A percentile compares a stretch with the other conserved stretches of the same genome.
These are phyloP conservation scores for Penicillium herquei DNA, from an alignment of 495 filamentous ascomycete genomes.

Conservation along the genomic window DNA sequence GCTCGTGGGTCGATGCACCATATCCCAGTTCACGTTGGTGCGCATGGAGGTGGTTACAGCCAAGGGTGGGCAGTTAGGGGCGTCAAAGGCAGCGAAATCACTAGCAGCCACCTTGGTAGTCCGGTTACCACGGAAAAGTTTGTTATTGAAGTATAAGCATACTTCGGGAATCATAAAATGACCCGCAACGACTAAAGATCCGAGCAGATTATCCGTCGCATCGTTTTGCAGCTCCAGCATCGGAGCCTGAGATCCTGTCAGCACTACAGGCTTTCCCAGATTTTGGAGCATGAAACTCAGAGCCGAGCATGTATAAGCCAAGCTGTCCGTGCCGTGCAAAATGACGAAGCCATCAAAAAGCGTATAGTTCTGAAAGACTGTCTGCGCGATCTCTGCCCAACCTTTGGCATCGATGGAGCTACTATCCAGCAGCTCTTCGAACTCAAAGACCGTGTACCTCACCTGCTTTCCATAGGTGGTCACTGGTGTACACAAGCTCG, in stretches of 20 bases:
- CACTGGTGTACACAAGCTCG: slow-evolving; percentile 73
- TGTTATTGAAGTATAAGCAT: slow-evolving; percentile 92
- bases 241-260: slow-evolving; percentile 89
- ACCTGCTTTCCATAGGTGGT: slow-evolving; percentile 80
- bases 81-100: slow-evolving; percentile 82
- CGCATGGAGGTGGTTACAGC: slow-evolving; percentile 77
- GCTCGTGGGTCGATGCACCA: slow-evolving; percentile 70
- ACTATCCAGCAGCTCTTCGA: slow-evolving; percentile 82
- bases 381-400: slow-evolving; percentile 82
- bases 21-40: slow-evolving; percentile 79
- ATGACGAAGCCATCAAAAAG: slow-evolving; percentile 94
- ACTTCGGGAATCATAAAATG: slow-evolving; percentile 97
- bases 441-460: slow-evolving; percentile 85
- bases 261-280: slow-evolving; percentile 85
- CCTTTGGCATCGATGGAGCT: slow-evolving; percentile 87
- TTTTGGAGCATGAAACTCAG: slow-evolving; percentile 93
- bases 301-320: slow-evolving; percentile 90
- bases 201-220: slow-evolving; percentile 93
- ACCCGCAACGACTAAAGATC: slow-evolving; percentile 88
- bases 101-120: slow-evolving; percentile 86
- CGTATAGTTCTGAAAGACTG: slow-evolving; percentile 73
- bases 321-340: slow-evolving; percentile 92
- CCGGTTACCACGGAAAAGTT: slow-evolving; percentile 87
- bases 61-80: slow-evolving; percentile 78
- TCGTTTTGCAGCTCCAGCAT: slow-evolving; percentile 93